Percentiles rank a stretch among this genome's conserved stretches.
These are phyloP conservation scores for Panicum virgatum DNA, from an alignment of 202 grass and related monocot species.

Conservation along the genomic window DNA sequence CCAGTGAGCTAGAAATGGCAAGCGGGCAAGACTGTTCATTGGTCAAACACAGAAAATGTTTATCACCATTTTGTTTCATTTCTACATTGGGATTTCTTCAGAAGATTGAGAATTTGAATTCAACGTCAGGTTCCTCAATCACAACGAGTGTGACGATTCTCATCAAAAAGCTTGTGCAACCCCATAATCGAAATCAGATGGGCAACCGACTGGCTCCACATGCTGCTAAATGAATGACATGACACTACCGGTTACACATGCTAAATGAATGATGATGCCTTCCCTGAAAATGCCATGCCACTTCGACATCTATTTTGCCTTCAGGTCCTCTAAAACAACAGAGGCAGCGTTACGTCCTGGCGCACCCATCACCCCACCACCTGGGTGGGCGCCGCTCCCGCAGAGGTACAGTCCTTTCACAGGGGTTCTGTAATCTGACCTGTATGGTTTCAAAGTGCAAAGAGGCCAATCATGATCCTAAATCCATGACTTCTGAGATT, in stretches of 20 bases:
- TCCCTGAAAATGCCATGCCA: not conserved
- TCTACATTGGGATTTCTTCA: no score
- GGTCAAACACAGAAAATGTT: no score
- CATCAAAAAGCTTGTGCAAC: not conserved
- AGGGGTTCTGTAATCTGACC: conserved; percentile 93
- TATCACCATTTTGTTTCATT: no score
- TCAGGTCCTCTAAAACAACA: conserved; percentile 72
- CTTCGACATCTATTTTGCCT: conserved; percentile 22
- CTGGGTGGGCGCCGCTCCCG: conserved; percentile 87
- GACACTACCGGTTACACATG: not conserved
- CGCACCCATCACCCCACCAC: conserved; percentile 94
- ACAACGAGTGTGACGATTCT: not conserved
- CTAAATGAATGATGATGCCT: not conserved
- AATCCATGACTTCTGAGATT: not conserved
- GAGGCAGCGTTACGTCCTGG: conserved; percentile 86
- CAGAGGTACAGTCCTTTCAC: conserved; percentile 90
- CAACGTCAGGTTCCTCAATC: not conserved
- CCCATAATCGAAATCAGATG: not conserved
- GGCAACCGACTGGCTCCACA: not conserved
- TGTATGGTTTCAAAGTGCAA: conserved; percentile 38
- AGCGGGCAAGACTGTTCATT: no score
- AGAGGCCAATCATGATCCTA: not conserved
- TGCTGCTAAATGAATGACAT: no score
- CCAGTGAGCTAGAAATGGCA: no score
- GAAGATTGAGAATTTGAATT: not conserved